These are phyloP conservation scores for Diaporthe velutina DNA, from an alignment of 2,329 filamentous ascomycete genomes.

Conservation along the genomic window DNA sequence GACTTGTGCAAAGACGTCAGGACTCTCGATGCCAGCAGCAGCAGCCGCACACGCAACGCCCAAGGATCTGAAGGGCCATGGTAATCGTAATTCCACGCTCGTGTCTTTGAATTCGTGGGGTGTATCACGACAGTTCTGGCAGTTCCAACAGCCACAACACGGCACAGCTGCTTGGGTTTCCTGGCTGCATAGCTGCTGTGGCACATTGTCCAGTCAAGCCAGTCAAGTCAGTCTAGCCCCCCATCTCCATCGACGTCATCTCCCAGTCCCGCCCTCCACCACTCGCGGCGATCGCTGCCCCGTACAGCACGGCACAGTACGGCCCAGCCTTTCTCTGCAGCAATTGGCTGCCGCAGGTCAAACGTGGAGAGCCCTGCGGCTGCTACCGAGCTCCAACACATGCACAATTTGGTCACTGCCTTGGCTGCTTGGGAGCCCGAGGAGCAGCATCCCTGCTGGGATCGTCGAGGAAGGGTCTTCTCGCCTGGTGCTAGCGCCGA, in stretches of 20 bases:
- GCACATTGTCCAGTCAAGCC: background rate
- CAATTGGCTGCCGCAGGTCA: constrained; percentile 1
- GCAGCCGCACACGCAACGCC: background rate
- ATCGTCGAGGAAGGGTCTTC: constrained; percentile 21
- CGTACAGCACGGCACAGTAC: constrained; percentile 12
- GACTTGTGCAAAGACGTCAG: background rate
- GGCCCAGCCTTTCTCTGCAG: constrained; percentile 7
- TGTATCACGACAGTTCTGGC: background rate
- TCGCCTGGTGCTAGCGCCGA: constrained; percentile 23
- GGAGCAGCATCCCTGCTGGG: constrained; percentile 13
- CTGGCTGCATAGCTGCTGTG: constrained; percentile 8
- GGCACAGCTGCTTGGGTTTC: constrained; percentile 14
- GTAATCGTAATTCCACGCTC: background rate
- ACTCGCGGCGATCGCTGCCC: constrained; percentile 16
- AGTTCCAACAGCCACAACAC: constrained; percentile 19
- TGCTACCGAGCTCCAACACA: constrained; percentile 33
- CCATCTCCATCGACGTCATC: constrained; percentile 22
- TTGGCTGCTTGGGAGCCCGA: background rate
- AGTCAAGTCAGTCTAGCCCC: background rate
- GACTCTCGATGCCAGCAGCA: background rate
- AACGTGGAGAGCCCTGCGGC: constrained; percentile 32
- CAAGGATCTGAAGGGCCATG: background rate
- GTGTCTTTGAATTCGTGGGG: background rate
- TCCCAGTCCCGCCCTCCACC: constrained; percentile 3
- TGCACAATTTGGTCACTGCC: constrained; percentile 28